phyloP scores from a whole-genome alignment of 495 filamentous ascomycete genomes.

The Trichoderma asperelloides region DNA sequence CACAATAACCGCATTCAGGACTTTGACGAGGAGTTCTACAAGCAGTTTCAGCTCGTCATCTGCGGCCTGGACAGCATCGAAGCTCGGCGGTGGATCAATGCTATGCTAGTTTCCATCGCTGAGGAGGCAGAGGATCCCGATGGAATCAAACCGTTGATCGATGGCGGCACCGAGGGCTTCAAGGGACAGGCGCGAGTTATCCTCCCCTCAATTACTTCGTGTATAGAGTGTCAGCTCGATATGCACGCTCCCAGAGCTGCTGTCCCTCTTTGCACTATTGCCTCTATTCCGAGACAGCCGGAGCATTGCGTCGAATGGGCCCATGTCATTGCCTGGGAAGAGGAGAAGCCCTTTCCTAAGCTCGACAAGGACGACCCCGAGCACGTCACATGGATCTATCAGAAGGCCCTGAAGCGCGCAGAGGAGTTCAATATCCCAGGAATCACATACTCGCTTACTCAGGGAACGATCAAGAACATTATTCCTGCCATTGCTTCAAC shows the following conservation, averaged over 20 bases:
- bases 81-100: constrained; percentile 96
- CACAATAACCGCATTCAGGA: constrained; percentile 95
- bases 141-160: constrained; percentile 81
- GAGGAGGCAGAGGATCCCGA: constrained; percentile 64
- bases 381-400: constrained; percentile 94
- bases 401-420: constrained; percentile 71
- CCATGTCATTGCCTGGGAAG: constrained; percentile 66
- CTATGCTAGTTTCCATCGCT: constrained; percentile 82
- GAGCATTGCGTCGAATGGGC: constrained; percentile 99
- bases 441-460: constrained; percentile 92
- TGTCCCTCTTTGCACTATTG: constrained; percentile 93
- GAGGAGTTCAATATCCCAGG: constrained; percentile 85
- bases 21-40: constrained; percentile 94
- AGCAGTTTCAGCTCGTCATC: constrained; percentile 88
- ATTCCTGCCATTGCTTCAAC: constrained; percentile 98
- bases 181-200: constrained; percentile 95
- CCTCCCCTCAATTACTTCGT: constrained; percentile 81
- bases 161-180: constrained; percentile 97
- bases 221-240: constrained; percentile 96
- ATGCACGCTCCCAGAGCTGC: constrained; percentile 93
- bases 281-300: constrained; percentile 92
- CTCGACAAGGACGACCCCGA: constrained; percentile 96
- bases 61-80: constrained; percentile 98
- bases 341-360: constrained; percentile 50
- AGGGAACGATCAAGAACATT: constrained; percentile 98